A percentile compares a stretch with the other conserved stretches of the same genome.
phyloP scores from a whole-genome alignment of 164 flowering plant species.

The Nymphaea thermarum region DNA sequence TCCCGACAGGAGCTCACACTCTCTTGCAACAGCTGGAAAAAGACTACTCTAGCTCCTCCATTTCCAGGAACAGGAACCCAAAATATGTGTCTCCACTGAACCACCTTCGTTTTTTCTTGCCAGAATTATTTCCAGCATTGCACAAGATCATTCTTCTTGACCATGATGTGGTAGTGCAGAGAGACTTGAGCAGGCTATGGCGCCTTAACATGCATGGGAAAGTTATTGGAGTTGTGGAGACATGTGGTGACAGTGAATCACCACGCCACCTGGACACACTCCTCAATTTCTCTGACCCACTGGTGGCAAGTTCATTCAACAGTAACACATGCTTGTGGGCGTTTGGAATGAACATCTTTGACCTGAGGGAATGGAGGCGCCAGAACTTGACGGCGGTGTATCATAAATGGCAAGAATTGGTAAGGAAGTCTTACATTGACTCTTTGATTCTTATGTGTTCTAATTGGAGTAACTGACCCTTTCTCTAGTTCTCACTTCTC shows the following conservation, averaged over 20 bases:
- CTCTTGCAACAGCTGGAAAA: constrained; percentile 13
- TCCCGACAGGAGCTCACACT: constrained; percentile 21
- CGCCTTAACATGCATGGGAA: constrained; percentile 59
- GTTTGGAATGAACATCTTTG: constrained; percentile 90
- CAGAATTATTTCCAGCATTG: constrained; percentile 66
- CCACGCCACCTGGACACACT: constrained; percentile 47
- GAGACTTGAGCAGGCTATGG: constrained; percentile 67
- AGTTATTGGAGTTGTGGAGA: constrained; percentile 78
- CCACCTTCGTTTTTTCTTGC: constrained; percentile 79
- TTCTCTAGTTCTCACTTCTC: no score
- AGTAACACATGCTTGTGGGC: constrained; percentile 81
- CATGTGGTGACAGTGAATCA: constrained; percentile 47
- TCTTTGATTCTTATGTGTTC: no score
- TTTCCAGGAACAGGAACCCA: constrained; percentile 20
- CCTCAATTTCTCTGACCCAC: constrained; percentile 67
- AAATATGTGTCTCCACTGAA: constrained; percentile 57
- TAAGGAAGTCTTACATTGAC: constrained; percentile 15
- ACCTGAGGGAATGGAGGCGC: constrained; percentile 67
- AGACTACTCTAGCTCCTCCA: constrained; percentile 12
- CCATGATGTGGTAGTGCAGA: constrained; percentile 94
- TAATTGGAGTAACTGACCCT: no score
- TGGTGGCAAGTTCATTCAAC: constrained; percentile 39
- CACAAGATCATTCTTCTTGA: constrained; percentile 74
- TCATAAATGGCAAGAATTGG: constrained; percentile 55
- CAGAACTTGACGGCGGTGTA: constrained; percentile 46